A percentile compares a stretch with the other conserved stretches of the same genome.
Conservation (phyloP, 1,284 basidiomycete species). For the Apiotrichum sp. region DNA sequence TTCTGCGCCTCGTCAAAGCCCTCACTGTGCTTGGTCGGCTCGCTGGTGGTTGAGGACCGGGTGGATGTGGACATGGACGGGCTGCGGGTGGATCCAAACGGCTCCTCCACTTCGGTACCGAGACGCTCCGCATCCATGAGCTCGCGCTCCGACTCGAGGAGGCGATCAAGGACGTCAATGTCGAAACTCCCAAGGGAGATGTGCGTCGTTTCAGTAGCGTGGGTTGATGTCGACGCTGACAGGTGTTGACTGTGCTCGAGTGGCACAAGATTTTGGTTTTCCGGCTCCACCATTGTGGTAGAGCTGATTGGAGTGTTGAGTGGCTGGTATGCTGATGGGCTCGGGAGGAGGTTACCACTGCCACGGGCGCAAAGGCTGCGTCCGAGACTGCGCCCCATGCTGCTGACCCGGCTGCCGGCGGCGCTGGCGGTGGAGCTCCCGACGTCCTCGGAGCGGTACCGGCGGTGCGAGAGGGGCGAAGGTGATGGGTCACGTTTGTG, state of each 20-base stretch:
- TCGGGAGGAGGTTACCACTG: not conserved
- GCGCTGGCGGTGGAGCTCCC: not conserved
- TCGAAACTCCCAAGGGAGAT: not conserved
- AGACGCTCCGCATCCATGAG: not conserved
- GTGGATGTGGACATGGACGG: not conserved
- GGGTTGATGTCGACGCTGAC: too few species aligned
- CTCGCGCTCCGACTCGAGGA: not conserved
- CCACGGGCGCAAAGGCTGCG: too few species aligned
- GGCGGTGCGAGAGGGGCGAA: not conserved
- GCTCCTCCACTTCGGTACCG: not conserved
- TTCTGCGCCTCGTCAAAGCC: too few species aligned
- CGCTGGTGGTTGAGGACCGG: not conserved
- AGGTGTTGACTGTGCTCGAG: too few species aligned
- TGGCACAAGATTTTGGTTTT: too few species aligned
- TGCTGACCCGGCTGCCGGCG: not conserved
- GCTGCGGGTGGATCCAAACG: too few species aligned
- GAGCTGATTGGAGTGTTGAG: not conserved
- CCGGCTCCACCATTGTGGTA: not conserved
- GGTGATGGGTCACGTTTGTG: too few species aligned
- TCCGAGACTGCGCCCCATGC: too few species aligned
- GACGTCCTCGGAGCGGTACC: not conserved
- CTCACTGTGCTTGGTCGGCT: slow-evolving; percentile 1
- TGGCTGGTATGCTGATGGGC: not conserved
- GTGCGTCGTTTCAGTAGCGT: not conserved
- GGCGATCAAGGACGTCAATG: not conserved